A percentile compares a stretch with the other conserved stretches of the same genome.
Conservation (phyloP, 1,284 basidiomycete species). For the Cerrena zonata region DNA sequence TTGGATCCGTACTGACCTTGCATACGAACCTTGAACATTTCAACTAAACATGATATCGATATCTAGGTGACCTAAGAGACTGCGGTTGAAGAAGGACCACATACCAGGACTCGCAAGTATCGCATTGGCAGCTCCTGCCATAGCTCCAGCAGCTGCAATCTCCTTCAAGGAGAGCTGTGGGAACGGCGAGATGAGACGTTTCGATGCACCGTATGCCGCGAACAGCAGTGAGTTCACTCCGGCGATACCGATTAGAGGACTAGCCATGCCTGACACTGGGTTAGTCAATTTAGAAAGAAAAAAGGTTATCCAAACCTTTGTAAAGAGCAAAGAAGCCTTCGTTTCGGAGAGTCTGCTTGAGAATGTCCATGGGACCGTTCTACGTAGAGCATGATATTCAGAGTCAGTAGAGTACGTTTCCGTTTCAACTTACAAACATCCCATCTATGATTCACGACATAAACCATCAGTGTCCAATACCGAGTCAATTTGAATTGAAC, state of each 20-base stretch:
- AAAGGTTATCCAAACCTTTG: constrained; percentile 55
- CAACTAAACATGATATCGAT: constrained; percentile 41
- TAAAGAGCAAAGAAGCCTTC: constrained; percentile 89
- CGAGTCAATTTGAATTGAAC: constrained; percentile 12
- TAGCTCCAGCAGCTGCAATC: constrained; percentile 78
- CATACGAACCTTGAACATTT: constrained; percentile 95
- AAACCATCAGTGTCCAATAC: constrained; percentile 1
- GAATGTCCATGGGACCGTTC: constrained; percentile 90
- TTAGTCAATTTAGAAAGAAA: background rate
- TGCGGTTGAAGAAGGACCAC: constrained; percentile 15
- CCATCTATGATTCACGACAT: constrained; percentile 41
- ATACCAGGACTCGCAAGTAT: constrained; percentile 82
- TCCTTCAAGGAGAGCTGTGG: constrained; percentile 76
- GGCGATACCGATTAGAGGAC: constrained; percentile 88
- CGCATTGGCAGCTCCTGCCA: constrained; percentile 88
- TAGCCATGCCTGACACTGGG: constrained; percentile 70
- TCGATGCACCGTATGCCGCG: constrained; percentile 79
- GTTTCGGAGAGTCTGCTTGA: constrained; percentile 73
- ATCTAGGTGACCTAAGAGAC: background rate
- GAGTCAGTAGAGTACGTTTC: constrained; percentile 18
- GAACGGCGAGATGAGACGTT: constrained; percentile 82
- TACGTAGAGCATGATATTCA: constrained; percentile 26
- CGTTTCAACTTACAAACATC: constrained; percentile 82
- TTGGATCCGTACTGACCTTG: constrained; percentile 83
- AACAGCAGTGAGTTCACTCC: constrained; percentile 95